Evolutionary conservation across 768 basidiomycete species (phyloP).

Genomic region (Calocybe cyanea): DNA sequence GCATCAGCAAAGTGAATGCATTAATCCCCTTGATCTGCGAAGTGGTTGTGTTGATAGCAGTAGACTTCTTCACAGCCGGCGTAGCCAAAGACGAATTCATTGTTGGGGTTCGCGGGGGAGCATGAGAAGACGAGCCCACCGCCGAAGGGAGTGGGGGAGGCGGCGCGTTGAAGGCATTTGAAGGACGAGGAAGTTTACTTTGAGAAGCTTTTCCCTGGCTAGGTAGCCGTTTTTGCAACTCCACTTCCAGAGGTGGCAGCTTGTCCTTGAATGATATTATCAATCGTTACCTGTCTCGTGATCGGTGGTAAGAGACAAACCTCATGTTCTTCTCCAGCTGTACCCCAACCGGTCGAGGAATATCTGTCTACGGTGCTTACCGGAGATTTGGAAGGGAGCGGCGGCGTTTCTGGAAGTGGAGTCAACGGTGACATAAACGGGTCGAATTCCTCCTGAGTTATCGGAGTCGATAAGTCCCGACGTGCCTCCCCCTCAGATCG

Average conservation of each 20-base stretch:
- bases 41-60: constrained; percentile 4
- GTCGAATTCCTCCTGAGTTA: constrained; percentile 4
- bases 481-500: too few species aligned
- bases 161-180: constrained; percentile 10
- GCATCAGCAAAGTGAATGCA: constrained; percentile 34
- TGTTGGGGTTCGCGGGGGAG: too few species aligned
- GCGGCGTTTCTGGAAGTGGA: constrained; percentile 50
- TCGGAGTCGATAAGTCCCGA: constrained; percentile 17
- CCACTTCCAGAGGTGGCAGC: background rate
- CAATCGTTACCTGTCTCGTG: too few species aligned
- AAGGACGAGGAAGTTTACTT: constrained; percentile 33
- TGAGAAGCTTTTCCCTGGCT: constrained; percentile 15
- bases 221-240: constrained; percentile 13
- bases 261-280: constrained; percentile 1
- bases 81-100: constrained; percentile 10
- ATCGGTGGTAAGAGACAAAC: too few species aligned
- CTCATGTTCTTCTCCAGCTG: constrained; percentile 13
- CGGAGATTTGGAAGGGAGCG: constrained; percentile 22
- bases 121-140: background rate
- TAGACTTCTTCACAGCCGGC: background rate
- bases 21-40: constrained; percentile 16
- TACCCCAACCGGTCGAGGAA: too few species aligned
- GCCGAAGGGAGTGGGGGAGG: background rate
- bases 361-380: constrained; percentile 8
- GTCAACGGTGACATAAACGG: constrained; percentile 43